A percentile compares a stretch with the other conserved stretches of the same genome.
phyloP scores from a whole-genome alignment of 139 green algal genomes.

The Yamagishiella unicocca region DNA sequence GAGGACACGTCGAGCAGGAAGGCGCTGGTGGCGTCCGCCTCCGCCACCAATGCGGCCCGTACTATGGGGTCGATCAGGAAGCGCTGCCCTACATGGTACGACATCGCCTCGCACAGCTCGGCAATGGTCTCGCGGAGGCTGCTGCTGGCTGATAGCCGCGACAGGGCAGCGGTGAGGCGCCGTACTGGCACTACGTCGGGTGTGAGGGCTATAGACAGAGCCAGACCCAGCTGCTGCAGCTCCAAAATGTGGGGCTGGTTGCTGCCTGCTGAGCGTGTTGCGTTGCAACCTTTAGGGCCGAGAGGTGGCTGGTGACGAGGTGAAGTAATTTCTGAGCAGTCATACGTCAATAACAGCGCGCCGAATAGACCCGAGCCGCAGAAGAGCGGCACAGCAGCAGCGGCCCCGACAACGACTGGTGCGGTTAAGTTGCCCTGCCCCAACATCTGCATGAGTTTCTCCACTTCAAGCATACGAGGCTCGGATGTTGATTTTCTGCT shows the following conservation, averaged over 20 bases:
- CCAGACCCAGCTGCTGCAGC: neutral
- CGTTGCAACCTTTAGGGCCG: too few species aligned
- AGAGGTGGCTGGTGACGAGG: neutral
- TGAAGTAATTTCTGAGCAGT: neutral
- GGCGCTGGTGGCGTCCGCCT: neutral
- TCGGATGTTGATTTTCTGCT: neutral
- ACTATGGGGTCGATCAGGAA: slow-evolving; percentile 6
- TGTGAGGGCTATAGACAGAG: neutral
- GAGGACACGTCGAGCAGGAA: neutral
- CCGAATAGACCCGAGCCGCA: neutral
- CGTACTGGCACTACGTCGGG: neutral
- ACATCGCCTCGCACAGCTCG: neutral
- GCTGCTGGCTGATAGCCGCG: neutral
- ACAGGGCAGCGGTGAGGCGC: neutral
- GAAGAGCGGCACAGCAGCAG: neutral
- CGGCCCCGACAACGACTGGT: too few species aligned
- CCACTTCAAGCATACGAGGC: neutral
- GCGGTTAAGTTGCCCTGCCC: neutral
- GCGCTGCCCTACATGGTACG: neutral
- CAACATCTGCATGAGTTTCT: neutral
- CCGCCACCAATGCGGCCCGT: neutral
- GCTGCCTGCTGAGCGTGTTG: neutral
- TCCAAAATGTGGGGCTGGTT: neutral
- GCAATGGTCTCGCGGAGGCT: neutral
- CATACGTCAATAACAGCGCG: neutral